Evolutionary conservation across 192 early-diverging fungal species (phyloP), one percentile per base, ranked within the genome.

Genomic region (Jimgerdemannia flammicorona): DNA sequence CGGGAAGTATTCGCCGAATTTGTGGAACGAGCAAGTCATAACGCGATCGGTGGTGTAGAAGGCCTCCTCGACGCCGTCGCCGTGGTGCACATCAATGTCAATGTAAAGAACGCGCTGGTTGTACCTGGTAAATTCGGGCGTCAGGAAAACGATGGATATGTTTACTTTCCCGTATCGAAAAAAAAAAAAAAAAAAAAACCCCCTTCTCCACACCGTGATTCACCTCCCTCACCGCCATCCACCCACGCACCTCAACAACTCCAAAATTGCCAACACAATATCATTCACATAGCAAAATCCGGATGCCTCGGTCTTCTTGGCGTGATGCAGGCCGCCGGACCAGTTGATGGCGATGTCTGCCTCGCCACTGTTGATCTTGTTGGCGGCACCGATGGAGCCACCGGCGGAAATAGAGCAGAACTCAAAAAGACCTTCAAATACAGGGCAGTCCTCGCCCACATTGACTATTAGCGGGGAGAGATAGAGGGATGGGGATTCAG

Each of bases 211-310:
- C 29, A 0, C 29, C 29, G 29, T 29, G 29, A 29, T 29, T 29
- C 29, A 29, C 29, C 29, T 29, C 29, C 29, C 29, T 29, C 29
- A 49, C 59, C 41, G 20, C 18, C 59, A 3, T 11, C 29, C 29
- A 29, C 29, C 29, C 1, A 63, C 70, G 69, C 74, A 92, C 89
- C 90, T 83, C 77, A 99, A 78, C 66, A 99, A 80, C 72, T 99
- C 95, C 69, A 98, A 76, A 54, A 99, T 96, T 10, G 90, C 94
- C 69, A 99, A 84, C 2, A 98, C 97, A 83, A 98, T 99, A 78
- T 99, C 97, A 82, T 99, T 99, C 64, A 97, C 93, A 81, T 98
- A 99, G 84, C 97, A 99, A 84, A 99, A 99, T 44, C 97, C 97
- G 64, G 91, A 93, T 0, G 97, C 96, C 76, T 96, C 96, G 78